Conservation (phyloP, 2,329 filamentous ascomycete genomes). For the Tricladium varicosporioides region DNA sequence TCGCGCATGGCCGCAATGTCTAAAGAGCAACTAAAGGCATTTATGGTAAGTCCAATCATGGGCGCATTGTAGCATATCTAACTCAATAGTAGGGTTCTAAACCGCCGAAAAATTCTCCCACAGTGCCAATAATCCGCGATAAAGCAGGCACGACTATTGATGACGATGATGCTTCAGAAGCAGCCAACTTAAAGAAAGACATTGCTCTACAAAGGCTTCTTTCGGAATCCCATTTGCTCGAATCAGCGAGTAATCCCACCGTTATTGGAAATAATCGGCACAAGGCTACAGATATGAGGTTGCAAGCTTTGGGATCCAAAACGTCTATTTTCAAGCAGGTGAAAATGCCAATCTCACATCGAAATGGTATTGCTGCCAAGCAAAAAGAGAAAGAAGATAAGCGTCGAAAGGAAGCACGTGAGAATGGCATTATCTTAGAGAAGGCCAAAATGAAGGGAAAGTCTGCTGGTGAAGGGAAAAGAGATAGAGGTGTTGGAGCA, state of each 20-base stretch:
- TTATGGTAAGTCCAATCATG: constrained; percentile 57
- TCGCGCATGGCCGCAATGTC: constrained; percentile 44
- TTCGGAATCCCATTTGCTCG: constrained; percentile 85
- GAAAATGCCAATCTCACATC: constrained; percentile 85
- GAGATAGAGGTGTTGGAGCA: constrained; percentile 65
- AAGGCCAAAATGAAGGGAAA: constrained; percentile 35
- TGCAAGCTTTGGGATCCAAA: constrained; percentile 80
- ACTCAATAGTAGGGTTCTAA: constrained; percentile 29
- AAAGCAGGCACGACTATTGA: constrained; percentile 27
- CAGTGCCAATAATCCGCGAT: constrained; percentile 29
- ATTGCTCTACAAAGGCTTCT: constrained; percentile 88
- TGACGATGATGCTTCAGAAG: constrained; percentile 57
- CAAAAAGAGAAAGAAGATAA: constrained; percentile 63
- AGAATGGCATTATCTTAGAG: constrained; percentile 90
- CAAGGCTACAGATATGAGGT: constrained; percentile 78
- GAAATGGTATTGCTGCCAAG: constrained; percentile 79
- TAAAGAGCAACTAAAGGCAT: constrained; percentile 72
- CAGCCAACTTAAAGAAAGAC: constrained; percentile 79
- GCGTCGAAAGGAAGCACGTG: constrained; percentile 74
- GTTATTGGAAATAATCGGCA: constrained; percentile 67
- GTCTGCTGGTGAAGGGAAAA: constrained; percentile 33
- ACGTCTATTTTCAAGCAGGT: constrained; percentile 71
- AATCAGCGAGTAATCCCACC: constrained; percentile 50
- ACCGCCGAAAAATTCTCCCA: constrained; percentile 22
- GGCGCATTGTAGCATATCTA: constrained; percentile 1